Percentiles rank a stretch among this genome's conserved stretches.
phyloP scores from a whole-genome alignment of 169 alveolate genomes.

The Cryptosporidium canis region DNA sequence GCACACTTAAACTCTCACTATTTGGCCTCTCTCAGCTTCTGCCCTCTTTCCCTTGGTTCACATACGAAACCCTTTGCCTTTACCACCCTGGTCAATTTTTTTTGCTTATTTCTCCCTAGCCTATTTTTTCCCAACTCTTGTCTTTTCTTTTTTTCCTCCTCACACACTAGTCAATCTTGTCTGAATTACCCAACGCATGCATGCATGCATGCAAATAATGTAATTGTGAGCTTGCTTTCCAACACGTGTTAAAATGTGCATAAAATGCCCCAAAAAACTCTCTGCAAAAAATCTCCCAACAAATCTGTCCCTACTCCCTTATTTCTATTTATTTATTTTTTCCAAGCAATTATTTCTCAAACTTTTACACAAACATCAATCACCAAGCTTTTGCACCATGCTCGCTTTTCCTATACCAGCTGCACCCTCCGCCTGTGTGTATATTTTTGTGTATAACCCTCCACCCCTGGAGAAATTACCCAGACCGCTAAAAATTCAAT shows the following conservation, averaged over 20 bases:
- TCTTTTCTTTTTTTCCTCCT: neutral
- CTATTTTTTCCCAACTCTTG: neutral
- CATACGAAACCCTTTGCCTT: neutral
- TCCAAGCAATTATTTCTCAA: neutral
- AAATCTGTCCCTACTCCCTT: neutral
- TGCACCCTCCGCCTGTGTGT: slow-evolving; percentile 4
- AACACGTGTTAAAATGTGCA: slow-evolving; percentile 26
- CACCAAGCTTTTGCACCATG: too few relatives aligned
- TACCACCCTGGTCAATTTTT: neutral
- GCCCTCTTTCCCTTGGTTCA: neutral
- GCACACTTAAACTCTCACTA: neutral
- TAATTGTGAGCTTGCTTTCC: neutral
- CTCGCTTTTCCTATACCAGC: neutral
- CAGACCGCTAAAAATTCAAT: too few relatives aligned
- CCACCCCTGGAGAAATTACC: neutral
- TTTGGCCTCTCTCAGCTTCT: neutral
- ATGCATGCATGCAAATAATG: slow-evolving; percentile 43
- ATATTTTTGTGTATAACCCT: neutral
- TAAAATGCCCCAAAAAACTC: neutral
- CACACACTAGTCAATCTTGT: slow-evolving; percentile 17
- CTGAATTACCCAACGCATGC: slow-evolving; percentile 20
- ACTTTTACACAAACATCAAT: too few relatives aligned
- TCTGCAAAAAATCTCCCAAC: neutral
- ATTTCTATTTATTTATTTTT: neutral
- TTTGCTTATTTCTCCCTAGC: neutral